These are phyloP conservation scores for Pythium phragmiticola DNA, from an alignment of 352 stramenopile genomes.

Conservation along the genomic window DNA sequence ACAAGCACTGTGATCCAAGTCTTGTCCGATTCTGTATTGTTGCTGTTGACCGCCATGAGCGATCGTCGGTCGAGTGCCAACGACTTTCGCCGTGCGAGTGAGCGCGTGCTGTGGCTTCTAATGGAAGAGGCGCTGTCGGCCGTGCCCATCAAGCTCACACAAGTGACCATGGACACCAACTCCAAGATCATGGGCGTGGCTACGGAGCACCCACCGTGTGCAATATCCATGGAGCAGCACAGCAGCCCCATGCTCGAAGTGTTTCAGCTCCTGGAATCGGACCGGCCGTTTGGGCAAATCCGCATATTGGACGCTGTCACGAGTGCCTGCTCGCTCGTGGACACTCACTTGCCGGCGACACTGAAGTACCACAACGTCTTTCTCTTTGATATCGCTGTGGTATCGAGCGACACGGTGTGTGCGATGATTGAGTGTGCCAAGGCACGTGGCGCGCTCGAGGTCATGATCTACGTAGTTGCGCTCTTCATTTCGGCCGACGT, in stretches of 20 bases:
- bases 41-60: slow-evolving; percentile 25
- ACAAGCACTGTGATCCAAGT: slow-evolving; percentile 20
- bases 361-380: slow-evolving; percentile 65
- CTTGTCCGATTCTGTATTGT: slow-evolving; percentile 19
- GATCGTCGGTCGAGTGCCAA: slow-evolving; percentile 17
- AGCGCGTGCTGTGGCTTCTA: slow-evolving; percentile 53
- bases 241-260: slow-evolving; percentile 30
- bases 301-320: not conserved
- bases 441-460: slow-evolving; percentile 42
- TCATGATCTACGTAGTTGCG: slow-evolving; percentile 49
- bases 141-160: slow-evolving; percentile 20
- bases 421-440: slow-evolving; percentile 38
- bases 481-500: slow-evolving; percentile 39
- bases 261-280: slow-evolving; percentile 25
- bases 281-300: slow-evolving; percentile 21
- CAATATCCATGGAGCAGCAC: slow-evolving; percentile 28
- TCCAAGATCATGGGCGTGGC: slow-evolving; percentile 23
- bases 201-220: slow-evolving; percentile 28
- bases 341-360: slow-evolving; percentile 27
- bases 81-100: slow-evolving; percentile 41
- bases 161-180: slow-evolving; percentile 13
- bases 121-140: slow-evolving; percentile 38
- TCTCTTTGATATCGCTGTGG: slow-evolving; percentile 43
- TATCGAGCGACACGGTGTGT: slow-evolving; percentile 31
- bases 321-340: not conserved